Evolutionary conservation across 441 rosid species (phyloP).

Genomic region (Breynia disticha): DNA sequence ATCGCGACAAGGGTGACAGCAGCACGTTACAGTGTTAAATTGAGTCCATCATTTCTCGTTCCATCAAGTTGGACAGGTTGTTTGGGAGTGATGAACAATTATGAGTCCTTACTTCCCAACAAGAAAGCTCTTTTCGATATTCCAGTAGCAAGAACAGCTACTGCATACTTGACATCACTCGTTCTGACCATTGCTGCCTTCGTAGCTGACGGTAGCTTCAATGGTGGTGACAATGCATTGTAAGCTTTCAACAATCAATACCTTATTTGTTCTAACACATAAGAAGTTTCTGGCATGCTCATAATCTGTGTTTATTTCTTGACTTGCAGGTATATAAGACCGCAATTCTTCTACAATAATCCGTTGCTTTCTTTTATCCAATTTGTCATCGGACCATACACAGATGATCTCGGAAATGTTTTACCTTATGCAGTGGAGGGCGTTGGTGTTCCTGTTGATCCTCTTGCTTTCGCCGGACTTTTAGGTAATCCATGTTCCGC

Average conservation of each 20-base stretch:
- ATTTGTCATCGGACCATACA: constrained; percentile 71
- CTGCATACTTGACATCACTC: constrained; percentile 75
- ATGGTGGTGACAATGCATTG: constrained; percentile 89
- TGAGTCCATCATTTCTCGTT: constrained; percentile 82
- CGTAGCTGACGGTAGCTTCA: constrained; percentile 72
- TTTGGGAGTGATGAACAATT: constrained; percentile 83
- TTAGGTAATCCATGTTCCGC: constrained; percentile 31
- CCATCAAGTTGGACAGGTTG: constrained; percentile 97
- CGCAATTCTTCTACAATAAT: constrained; percentile 79
- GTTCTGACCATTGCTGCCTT: constrained; percentile 64
- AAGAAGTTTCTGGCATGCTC: too few relatives aligned
- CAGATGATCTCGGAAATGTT: constrained; percentile 86
- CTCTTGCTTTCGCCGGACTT: constrained; percentile 93
- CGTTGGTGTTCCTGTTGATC: constrained; percentile 84
- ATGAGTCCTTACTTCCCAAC: constrained; percentile 77
- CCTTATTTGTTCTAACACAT: too few relatives aligned
- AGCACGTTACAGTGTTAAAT: constrained; percentile 53
- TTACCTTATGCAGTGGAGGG: constrained; percentile 87
- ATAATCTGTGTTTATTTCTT: too few relatives aligned
- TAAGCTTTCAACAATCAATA: too few relatives aligned
- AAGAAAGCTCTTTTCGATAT: constrained; percentile 76
- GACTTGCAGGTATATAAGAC: constrained; percentile 62
- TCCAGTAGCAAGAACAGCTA: constrained; percentile 78
- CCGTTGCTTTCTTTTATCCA: constrained; percentile 78
- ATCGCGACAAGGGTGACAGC: constrained; percentile 76